Evolutionary conservation across 495 filamentous ascomycete species (phyloP).

Genomic region (Annulohypoxylon moriforme): DNA sequence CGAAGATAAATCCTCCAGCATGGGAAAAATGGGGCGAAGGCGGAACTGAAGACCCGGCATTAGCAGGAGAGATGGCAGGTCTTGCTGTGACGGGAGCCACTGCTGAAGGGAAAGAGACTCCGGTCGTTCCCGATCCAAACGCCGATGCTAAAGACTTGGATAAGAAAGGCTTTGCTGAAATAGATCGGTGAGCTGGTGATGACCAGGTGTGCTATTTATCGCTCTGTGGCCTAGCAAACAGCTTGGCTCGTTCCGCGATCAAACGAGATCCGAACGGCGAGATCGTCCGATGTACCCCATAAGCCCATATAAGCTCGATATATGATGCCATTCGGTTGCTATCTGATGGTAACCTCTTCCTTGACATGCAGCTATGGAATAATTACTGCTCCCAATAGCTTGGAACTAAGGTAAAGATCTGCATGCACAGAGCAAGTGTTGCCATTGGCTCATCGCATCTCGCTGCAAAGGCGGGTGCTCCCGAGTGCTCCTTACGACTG

Average conservation of each 20-base stretch:
- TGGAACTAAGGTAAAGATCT: slow-evolving; percentile 18
- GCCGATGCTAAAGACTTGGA: slow-evolving; percentile 66
- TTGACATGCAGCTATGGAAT: neutral
- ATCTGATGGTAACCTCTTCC: neutral
- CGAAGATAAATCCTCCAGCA: slow-evolving; percentile 73
- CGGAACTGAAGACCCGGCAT: slow-evolving; percentile 32
- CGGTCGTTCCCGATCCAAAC: slow-evolving; percentile 61
- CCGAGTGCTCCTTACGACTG: neutral
- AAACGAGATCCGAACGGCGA: neutral
- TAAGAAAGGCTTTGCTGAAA: slow-evolving; percentile 71
- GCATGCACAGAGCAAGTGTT: neutral
- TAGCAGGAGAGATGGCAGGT: slow-evolving; percentile 42
- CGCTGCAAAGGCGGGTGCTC: neutral
- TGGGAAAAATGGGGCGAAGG: slow-evolving; percentile 62
- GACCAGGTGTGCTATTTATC: neutral
- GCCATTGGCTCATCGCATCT: slow-evolving; percentile 4
- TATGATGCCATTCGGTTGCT: neutral
- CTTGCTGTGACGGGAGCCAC: slow-evolving; percentile 39
- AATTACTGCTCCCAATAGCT: slow-evolving; percentile 5
- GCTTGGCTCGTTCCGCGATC: neutral
- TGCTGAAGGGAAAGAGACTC: slow-evolving; percentile 46
- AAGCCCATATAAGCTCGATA: neutral
- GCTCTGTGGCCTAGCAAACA: neutral
- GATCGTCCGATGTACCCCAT: neutral
- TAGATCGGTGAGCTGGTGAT: slow-evolving; percentile 25